Conservation (phyloP, 495 filamentous ascomycete genomes). For the Lepraria neglecta region DNA sequence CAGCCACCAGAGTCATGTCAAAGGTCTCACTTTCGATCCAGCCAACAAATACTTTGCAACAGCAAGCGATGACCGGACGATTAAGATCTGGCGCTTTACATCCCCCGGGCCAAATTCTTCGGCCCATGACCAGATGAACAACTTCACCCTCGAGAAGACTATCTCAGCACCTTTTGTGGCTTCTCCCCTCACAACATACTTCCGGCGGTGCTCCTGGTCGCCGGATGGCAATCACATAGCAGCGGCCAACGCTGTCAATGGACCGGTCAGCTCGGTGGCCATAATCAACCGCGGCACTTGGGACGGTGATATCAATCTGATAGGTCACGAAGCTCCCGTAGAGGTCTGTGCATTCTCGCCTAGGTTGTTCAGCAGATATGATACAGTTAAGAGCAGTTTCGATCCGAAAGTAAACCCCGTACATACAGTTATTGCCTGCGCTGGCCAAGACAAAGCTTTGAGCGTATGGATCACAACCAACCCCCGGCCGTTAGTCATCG, state of each 20-base stretch:
- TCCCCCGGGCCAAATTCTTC: slow-evolving; percentile 88
- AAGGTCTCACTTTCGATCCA: slow-evolving; percentile 96
- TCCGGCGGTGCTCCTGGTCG: slow-evolving; percentile 92
- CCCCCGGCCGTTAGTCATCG: slow-evolving; percentile 78
- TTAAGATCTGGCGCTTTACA: slow-evolving; percentile 94
- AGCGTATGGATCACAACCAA: slow-evolving; percentile 97
- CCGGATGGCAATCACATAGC: slow-evolving; percentile 96
- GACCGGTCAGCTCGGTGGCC: slow-evolving; percentile 91
- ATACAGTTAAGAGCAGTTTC: slow-evolving; percentile 44
- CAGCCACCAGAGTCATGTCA: slow-evolving; percentile 92
- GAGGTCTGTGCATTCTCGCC: slow-evolving; percentile 98
- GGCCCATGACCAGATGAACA: slow-evolving; percentile 87
- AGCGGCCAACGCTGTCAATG: slow-evolving; percentile 92
- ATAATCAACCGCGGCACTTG: slow-evolving; percentile 88
- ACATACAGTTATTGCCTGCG: slow-evolving; percentile 92
- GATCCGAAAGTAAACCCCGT: slow-evolving; percentile 36
- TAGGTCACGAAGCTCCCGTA: slow-evolving; percentile 93
- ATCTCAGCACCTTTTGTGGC: slow-evolving; percentile 78
- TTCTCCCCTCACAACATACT: slow-evolving; percentile 93
- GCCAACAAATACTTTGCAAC: slow-evolving; percentile 99
- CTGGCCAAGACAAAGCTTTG: slow-evolving; percentile 90
- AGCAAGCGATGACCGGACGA: slow-evolving; percentile 90
- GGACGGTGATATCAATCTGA: slow-evolving; percentile 95
- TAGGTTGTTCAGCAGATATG: slow-evolving; percentile 70
- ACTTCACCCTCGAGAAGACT: slow-evolving; percentile 84